Percentiles rank a stretch among this genome's conserved stretches.
phyloP scores from a whole-genome alignment of 331 rosid genomes.

The Saraca asoca region DNA sequence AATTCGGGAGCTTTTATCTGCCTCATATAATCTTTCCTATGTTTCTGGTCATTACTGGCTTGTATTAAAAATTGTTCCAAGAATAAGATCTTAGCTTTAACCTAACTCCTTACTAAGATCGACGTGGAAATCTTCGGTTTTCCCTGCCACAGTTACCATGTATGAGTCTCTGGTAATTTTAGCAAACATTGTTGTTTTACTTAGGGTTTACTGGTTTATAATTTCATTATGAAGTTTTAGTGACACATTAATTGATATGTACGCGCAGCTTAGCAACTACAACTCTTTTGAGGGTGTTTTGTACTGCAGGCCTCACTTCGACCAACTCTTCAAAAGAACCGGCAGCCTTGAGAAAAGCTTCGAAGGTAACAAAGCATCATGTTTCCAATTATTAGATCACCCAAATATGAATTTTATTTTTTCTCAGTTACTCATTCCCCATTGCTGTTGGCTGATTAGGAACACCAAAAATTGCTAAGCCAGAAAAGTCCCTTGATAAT shows the following conservation, averaged over 20 bases:
- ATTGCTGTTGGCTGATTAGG: slow-evolving; percentile 49
- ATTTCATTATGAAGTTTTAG: not conserved
- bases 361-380: slow-evolving; percentile 60
- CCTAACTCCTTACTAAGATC: too few species aligned
- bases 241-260: slow-evolving; percentile 32
- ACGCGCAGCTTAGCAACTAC: slow-evolving; percentile 98
- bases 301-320: slow-evolving; percentile 95
- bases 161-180: too few species aligned
- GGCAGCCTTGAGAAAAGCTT: slow-evolving; percentile 99
- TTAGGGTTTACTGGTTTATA: too few species aligned
- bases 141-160: too few species aligned
- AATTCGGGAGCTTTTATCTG: not conserved
- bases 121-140: too few species aligned
- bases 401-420: not conserved
- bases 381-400: slow-evolving; percentile 18
- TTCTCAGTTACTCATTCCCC: slow-evolving; percentile 23
- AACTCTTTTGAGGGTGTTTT: slow-evolving; percentile 98
- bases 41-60: not conserved
- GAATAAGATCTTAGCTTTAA: too few species aligned
- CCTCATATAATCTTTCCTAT: not conserved
- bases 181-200: too few species aligned
- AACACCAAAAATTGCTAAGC: slow-evolving; percentile 86
- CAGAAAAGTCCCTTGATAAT: slow-evolving; percentile 62
- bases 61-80: not conserved
- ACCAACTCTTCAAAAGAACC: slow-evolving; percentile 92